Evolutionary conservation across 2,329 filamentous ascomycete species (phyloP).

Genomic region (Raffaelea ambrosiae): DNA sequence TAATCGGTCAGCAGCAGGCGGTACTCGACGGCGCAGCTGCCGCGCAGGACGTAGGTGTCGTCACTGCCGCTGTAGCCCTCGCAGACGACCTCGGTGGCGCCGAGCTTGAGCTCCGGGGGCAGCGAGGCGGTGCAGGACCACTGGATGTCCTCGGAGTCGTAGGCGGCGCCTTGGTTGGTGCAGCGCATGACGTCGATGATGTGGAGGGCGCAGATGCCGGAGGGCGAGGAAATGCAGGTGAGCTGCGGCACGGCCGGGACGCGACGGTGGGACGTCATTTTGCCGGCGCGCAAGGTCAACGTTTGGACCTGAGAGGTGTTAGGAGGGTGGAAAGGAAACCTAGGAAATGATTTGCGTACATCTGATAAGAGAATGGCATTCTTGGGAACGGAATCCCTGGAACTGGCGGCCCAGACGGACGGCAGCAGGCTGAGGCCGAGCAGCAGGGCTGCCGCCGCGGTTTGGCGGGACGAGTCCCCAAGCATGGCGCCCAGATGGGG

Average conservation of each 20-base stretch:
- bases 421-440: conserved; percentile 4
- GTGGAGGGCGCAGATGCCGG: conserved; percentile 58
- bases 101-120: conserved; percentile 59
- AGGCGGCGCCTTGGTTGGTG: conserved; percentile 74
- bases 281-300: conserved; percentile 63
- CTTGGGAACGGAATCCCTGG: conserved; percentile 21
- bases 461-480: no score
- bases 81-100: conserved; percentile 81
- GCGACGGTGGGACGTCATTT: conserved; percentile 67
- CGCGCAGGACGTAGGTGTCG: conserved; percentile 81
- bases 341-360: conserved; percentile 37
- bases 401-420: neutral
- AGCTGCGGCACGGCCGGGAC: conserved; percentile 70
- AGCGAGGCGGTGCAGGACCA: conserved; percentile 73
- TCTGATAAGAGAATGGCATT: conserved; percentile 49
- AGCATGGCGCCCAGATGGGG: no score
- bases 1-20: conserved; percentile 66
- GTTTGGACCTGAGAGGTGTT: conserved; percentile 57
- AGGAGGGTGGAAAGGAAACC: neutral
- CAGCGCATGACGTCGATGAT: conserved; percentile 79
- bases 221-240: conserved; percentile 59
- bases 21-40: conserved; percentile 91
- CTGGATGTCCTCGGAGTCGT: conserved; percentile 72
- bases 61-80: conserved; percentile 74
- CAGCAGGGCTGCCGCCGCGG: no score